These are phyloP conservation scores for Eucalyptus tenuipes DNA, from an alignment of 345 rosid genomes.

Conservation along the genomic window DNA sequence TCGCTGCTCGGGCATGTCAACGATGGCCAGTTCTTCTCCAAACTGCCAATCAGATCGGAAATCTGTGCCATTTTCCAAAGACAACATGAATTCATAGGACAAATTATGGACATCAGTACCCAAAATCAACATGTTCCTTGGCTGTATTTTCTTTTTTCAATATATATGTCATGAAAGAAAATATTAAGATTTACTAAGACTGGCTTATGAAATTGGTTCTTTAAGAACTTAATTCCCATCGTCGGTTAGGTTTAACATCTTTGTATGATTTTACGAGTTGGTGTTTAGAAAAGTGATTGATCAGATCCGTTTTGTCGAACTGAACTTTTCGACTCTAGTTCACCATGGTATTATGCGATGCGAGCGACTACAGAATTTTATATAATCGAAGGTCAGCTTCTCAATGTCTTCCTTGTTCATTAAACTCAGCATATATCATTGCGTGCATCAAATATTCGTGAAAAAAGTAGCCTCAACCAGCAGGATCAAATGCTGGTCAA, in stretches of 20 bases:
- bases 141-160: not conserved
- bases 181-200: not conserved
- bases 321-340: not conserved
- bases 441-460: not conserved
- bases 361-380: not conserved
- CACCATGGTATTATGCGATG: not conserved
- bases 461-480: not conserved
- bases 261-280: not conserved
- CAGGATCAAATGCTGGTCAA: not conserved
- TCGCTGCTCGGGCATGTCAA: conserved; percentile 62
- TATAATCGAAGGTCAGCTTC: not conserved
- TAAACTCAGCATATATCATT: not conserved
- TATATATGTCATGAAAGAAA: not conserved
- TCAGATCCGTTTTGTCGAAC: not conserved
- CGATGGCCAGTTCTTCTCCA: conserved; percentile 61
- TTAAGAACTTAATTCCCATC: not conserved
- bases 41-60: conserved; percentile 24
- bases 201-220: not conserved
- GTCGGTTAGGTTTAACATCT: not conserved
- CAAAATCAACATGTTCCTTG: not conserved
- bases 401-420: not conserved
- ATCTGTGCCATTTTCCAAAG: conserved; percentile 15
- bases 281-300: not conserved
- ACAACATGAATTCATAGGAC: not conserved
- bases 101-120: not conserved